A percentile compares a stretch with the other conserved stretches of the same genome.
These are phyloP conservation scores for Agrostemma githago DNA, from an alignment of 148 eudicot genomes.

Conservation along the genomic window DNA sequence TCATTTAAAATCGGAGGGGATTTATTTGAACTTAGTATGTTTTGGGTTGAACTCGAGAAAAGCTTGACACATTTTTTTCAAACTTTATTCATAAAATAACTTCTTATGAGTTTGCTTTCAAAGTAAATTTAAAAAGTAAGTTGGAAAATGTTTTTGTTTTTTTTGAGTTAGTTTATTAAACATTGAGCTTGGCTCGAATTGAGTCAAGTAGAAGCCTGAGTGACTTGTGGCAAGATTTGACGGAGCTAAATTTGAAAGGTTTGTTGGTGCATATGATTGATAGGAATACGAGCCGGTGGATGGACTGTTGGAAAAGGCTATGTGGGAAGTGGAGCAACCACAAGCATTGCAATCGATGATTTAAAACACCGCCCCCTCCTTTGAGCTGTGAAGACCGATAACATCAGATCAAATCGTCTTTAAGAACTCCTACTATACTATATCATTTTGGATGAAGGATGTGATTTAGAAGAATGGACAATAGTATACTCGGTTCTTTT, in stretches of 20 bases:
- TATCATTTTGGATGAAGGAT: constrained; percentile 1
- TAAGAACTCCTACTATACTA: too few species aligned
- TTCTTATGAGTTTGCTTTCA: not conserved
- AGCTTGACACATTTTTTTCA: not conserved
- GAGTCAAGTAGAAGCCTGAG: not conserved
- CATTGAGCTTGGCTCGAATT: not conserved
- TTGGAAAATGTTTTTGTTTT: too few species aligned
- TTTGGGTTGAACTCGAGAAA: not conserved
- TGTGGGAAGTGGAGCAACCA: constrained; percentile 59
- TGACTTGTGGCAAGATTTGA: too few species aligned
- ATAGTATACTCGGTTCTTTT: constrained; percentile 9
- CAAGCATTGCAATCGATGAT: constrained; percentile 34
- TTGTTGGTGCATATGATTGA: not conserved
- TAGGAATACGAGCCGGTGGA: constrained; percentile 74
- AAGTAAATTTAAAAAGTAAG: too few species aligned
- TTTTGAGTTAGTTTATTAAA: not conserved
- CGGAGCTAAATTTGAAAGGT: not conserved
- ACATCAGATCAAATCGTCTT: not conserved
- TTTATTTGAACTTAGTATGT: not conserved
- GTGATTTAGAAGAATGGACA: constrained; percentile 5
- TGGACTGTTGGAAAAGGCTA: constrained; percentile 47
- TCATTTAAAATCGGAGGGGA: too few species aligned
- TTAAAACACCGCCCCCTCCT: constrained; percentile 30
- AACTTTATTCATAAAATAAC: not conserved
- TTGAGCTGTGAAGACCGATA: constrained; percentile 32